Evolutionary conservation across 495 filamentous ascomycete genomes (phyloP), one percentile per base, ranked within the genome.

Genomic region (Emericellopsis terricola): DNA sequence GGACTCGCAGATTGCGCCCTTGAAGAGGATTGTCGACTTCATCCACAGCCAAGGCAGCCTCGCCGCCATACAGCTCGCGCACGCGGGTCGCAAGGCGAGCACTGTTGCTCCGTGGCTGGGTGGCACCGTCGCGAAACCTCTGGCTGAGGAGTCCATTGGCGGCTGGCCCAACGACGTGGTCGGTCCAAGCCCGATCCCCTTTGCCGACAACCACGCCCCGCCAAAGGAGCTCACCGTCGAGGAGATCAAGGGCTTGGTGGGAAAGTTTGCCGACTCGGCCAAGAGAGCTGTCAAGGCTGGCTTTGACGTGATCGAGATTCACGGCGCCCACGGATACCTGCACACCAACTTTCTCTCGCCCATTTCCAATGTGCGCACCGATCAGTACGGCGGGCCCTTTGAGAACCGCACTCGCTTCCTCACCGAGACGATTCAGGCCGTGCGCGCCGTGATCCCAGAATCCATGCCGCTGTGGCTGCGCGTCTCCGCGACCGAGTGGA

Each of bases 1-100:
- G 35, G 69, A 76, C 49, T 59, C 55, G 37, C 80, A 86, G 41
- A 76, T 81, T 46, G 60, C 65, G 31, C 64, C 64, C 0, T 56
- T 84, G 19, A 62, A 64, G 41, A 65, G 65, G 29, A 61, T 80
- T 26, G 70, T 66, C 28, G 66, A 77, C 39, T 77, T 62, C 34
- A 46, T 64, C 7, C 66, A 71, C 49, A 65, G 58, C 16, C 80
- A 86, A 50, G 63, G 64, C 40, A 69, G 70, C 40, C 72, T 80
- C 46, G 52, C 76, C 23, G 77, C 66, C 10, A 73, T 86, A 40
- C 80, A 86, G 52, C 62, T 86, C 8, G 72, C 57, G 3, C 80
- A 86, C 45, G 77, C 78, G 15, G 80, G 80, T 10, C 64, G 80
- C 28, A 86, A 86, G 51, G 76, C 69, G 2, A 73, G 68, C 42